Conservation (phyloP, 2,329 filamentous ascomycete genomes). For the Annulohypoxylon truncatum region DNA sequence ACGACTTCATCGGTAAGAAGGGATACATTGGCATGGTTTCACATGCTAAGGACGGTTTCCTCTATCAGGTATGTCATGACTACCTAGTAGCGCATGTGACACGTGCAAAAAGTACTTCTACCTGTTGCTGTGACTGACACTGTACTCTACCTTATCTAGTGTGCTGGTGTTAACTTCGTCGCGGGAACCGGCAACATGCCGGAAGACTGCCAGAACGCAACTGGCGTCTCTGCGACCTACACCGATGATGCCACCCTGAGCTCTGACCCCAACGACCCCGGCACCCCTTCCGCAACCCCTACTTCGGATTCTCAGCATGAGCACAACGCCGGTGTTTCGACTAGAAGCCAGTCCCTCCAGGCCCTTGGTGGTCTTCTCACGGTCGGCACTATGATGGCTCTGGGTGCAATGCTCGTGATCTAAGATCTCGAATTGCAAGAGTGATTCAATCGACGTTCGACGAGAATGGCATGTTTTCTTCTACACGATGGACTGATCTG, state of each 20-base stretch:
- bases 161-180: slow-evolving; percentile 67
- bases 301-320: slow-evolving; percentile 20
- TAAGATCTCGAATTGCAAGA: slow-evolving; percentile 19
- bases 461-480: slow-evolving; percentile 5
- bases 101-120: background rate
- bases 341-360: slow-evolving; percentile 28
- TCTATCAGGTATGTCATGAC: slow-evolving; percentile 63
- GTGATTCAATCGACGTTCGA: background rate
- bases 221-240: slow-evolving; percentile 50
- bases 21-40: slow-evolving; percentile 66
- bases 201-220: slow-evolving; percentile 54
- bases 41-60: slow-evolving; percentile 64
- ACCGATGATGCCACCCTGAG: slow-evolving; percentile 48
- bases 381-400: slow-evolving; percentile 35
- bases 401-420: slow-evolving; percentile 39
- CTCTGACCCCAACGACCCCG: slow-evolving; percentile 45
- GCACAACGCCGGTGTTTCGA: slow-evolving; percentile 40
- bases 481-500: slow-evolving; percentile 4
- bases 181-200: slow-evolving; percentile 51
- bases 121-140: slow-evolving; percentile 20
- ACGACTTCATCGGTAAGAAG: slow-evolving; percentile 64
- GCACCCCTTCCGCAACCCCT: background rate
- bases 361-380: slow-evolving; percentile 35
- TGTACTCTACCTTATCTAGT: slow-evolving; percentile 53
- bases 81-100: background rate